phyloP scores from a whole-genome alignment of 352 stramenopile species.

The Globisporangium alternatum region DNA sequence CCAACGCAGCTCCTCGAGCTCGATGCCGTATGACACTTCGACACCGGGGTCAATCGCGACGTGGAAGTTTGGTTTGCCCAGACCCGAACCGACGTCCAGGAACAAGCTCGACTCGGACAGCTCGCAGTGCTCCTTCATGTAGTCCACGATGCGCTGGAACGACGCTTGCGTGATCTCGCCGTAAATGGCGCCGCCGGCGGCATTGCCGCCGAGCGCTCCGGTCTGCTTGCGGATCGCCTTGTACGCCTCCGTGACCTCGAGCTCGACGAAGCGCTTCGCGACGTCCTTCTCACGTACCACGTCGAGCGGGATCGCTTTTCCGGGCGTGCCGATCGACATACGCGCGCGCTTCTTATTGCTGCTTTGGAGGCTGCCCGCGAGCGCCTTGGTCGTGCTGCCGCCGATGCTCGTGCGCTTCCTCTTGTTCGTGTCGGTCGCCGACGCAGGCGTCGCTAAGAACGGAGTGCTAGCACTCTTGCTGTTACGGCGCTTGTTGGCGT shows the following conservation, averaged over 20 bases:
- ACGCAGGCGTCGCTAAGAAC: slow-evolving; percentile 1
- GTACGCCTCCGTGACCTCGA: slow-evolving; percentile 89
- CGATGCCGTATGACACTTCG: slow-evolving; percentile 94
- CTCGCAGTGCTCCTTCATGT: slow-evolving; percentile 91
- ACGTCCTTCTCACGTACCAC: slow-evolving; percentile 57
- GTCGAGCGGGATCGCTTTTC: slow-evolving; percentile 71
- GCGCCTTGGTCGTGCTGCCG: slow-evolving; percentile 25
- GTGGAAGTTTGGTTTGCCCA: slow-evolving; percentile 98
- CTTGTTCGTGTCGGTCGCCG: slow-evolving; percentile 21
- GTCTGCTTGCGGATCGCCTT: slow-evolving; percentile 93
- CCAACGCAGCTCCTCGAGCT: slow-evolving; percentile 95
- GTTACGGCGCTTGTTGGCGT: slow-evolving; percentile 17
- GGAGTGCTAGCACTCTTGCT: background rate
- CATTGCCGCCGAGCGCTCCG: slow-evolving; percentile 93
- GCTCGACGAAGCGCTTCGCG: slow-evolving; percentile 70
- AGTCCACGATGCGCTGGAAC: slow-evolving; percentile 96
- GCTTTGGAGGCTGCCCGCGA: slow-evolving; percentile 16
- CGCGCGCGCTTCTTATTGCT: slow-evolving; percentile 56
- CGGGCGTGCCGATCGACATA: slow-evolving; percentile 61
- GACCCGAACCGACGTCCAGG: slow-evolving; percentile 95
- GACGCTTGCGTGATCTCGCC: slow-evolving; percentile 96
- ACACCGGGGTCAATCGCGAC: slow-evolving; percentile 95
- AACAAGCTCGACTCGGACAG: slow-evolving; percentile 90
- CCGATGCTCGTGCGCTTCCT: slow-evolving; percentile 58
- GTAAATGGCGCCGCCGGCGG: slow-evolving; percentile 95